Evolutionary conservation across 148 eudicot genomes (phyloP).

Genomic region (Drosera capensis): DNA sequence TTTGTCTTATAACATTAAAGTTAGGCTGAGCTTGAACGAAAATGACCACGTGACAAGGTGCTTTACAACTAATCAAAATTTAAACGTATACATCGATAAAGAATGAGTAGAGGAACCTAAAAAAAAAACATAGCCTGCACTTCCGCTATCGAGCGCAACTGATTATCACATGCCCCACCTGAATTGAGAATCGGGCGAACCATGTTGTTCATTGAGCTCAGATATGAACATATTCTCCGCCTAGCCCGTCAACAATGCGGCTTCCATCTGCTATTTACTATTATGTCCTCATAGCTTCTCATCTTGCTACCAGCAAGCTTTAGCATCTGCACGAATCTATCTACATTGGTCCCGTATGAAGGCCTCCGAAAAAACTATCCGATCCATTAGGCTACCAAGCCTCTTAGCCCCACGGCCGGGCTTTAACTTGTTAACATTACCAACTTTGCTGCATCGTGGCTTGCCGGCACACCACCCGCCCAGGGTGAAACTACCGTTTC

Average conservation of each 20-base stretch:
- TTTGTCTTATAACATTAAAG: too few species aligned
- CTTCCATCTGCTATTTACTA: too few species aligned
- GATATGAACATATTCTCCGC: neutral
- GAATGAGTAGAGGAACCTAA: too few species aligned
- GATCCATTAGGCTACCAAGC: slow-evolving; percentile 41
- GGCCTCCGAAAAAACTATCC: slow-evolving; percentile 25
- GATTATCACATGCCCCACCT: too few species aligned
- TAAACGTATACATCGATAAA: too few species aligned
- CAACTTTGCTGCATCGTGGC: slow-evolving; percentile 49
- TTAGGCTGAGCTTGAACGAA: too few species aligned
- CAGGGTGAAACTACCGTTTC: slow-evolving; percentile 59
- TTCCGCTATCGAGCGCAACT: too few species aligned
- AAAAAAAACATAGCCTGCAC: too few species aligned
- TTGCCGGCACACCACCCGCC: slow-evolving; percentile 83
- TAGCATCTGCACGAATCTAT: slow-evolving; percentile 18
- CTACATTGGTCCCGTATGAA: slow-evolving; percentile 35
- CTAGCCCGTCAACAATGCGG: neutral
- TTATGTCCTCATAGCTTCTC: neutral
- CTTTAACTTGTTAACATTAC: slow-evolving; percentile 35
- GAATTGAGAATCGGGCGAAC: too few species aligned
- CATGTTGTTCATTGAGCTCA: neutral
- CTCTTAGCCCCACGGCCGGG: slow-evolving; percentile 67
- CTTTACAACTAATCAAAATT: too few species aligned
- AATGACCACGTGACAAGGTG: too few species aligned
- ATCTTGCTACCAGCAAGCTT: neutral